Conservation (phyloP, 352 stramenopile species). For the Thalassiosira hispida region DNA sequence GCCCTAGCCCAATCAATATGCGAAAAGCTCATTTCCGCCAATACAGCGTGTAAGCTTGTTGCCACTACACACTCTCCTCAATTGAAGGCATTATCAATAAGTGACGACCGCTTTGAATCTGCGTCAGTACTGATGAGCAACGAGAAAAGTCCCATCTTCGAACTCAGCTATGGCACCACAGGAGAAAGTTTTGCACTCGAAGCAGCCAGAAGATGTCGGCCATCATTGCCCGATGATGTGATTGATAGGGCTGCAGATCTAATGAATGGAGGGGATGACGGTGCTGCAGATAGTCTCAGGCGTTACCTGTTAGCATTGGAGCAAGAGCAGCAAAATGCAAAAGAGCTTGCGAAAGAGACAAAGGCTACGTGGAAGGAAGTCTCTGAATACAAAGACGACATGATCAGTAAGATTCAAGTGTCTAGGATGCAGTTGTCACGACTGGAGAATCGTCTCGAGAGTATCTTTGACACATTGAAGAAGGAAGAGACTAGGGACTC, state of each 20-base stretch:
- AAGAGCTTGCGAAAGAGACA: slow-evolving; percentile 24
- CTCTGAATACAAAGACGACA: slow-evolving; percentile 48
- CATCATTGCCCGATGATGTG: slow-evolving; percentile 72
- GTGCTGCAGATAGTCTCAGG: slow-evolving; percentile 45
- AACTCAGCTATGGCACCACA: slow-evolving; percentile 82
- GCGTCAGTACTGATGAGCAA: slow-evolving; percentile 67
- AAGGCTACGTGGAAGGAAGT: slow-evolving; percentile 52
- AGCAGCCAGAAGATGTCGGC: slow-evolving; percentile 61
- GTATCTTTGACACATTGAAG: slow-evolving; percentile 62
- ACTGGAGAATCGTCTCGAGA: slow-evolving; percentile 58
- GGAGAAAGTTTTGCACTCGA: slow-evolving; percentile 87
- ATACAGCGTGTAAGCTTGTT: slow-evolving; percentile 65
- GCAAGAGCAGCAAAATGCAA: slow-evolving; percentile 43
- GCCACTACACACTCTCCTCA: slow-evolving; percentile 87
- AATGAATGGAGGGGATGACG: slow-evolving; percentile 47
- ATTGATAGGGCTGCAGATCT: slow-evolving; percentile 80
- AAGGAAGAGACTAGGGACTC: slow-evolving; percentile 50
- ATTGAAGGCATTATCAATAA: slow-evolving; percentile 84
- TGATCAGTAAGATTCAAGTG: slow-evolving; percentile 58
- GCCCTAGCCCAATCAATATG: slow-evolving; percentile 85
- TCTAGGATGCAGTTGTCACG: slow-evolving; percentile 63
- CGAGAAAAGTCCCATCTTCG: slow-evolving; percentile 72
- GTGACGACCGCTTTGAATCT: slow-evolving; percentile 65
- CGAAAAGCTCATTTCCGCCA: slow-evolving; percentile 77
- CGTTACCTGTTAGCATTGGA: slow-evolving; percentile 63